Percentiles rank a stretch among this genome's conserved stretches.
Conservation (phyloP, 139 green algal species). For the Chlorella sp. region DNA sequence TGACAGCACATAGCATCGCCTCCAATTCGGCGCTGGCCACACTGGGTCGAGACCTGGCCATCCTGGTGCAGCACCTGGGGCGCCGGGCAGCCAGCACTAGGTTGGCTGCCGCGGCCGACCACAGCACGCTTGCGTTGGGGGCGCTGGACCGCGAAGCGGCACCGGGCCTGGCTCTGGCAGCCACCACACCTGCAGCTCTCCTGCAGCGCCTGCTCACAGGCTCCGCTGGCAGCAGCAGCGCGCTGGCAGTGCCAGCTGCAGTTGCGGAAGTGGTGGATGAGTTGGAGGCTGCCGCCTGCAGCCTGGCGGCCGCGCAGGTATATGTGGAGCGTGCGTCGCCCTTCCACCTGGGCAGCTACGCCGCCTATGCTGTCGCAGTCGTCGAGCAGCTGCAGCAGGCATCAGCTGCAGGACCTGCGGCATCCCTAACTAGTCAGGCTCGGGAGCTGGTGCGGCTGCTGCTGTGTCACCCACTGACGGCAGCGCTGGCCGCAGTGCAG, state of each 20-base stretch:
- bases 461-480: conserved; percentile 14
- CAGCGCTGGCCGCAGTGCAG: conserved; percentile 10
- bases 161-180: background rate
- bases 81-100: background rate
- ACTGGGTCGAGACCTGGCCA: conserved; percentile 37
- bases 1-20: conserved; percentile 22
- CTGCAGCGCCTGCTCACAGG: background rate
- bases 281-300: background rate
- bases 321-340: conserved; percentile 36
- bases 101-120: background rate
- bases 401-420: too few species aligned
- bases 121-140: too few species aligned
- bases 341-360: background rate
- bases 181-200: background rate
- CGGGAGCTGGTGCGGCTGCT: conserved; percentile 4
- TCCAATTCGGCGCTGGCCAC: conserved; percentile 9
- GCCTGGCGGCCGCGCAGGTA: conserved; percentile 34
- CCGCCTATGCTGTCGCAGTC: background rate
- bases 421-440: too few species aligned
- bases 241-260: background rate
- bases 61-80: conserved; percentile 21
- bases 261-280: background rate
- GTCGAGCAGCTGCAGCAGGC: conserved; percentile 21
- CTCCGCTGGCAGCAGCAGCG: too few species aligned
- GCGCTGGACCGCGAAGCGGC: too few species aligned